Evolutionary conservation across 2,329 filamentous ascomycete genomes (phyloP).

Genomic region (Ophiosphaerella narmari): DNA sequence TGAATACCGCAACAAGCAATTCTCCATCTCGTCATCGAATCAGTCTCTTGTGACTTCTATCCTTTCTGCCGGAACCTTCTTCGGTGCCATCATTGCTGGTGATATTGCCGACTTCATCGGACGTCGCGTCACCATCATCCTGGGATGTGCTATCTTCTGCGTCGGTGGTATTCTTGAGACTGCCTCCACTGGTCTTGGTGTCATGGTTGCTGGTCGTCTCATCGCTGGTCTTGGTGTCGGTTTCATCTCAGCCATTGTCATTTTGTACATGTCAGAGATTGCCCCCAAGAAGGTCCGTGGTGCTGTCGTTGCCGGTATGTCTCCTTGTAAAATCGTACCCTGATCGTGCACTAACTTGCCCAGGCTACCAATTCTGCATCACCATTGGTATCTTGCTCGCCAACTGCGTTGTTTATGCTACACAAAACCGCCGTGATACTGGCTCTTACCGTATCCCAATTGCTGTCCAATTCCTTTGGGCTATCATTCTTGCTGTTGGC

Average conservation of each 20-base stretch:
- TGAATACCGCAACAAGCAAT: slow-evolving; percentile 46
- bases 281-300: slow-evolving; percentile 72
- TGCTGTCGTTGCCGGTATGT: slow-evolving; percentile 62
- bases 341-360: neutral
- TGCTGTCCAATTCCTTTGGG: slow-evolving; percentile 80
- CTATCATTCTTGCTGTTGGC: slow-evolving; percentile 72
- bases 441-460: slow-evolving; percentile 80
- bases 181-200: slow-evolving; percentile 35
- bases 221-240: slow-evolving; percentile 48
- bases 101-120: slow-evolving; percentile 69
- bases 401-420: slow-evolving; percentile 75
- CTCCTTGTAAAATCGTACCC: neutral
- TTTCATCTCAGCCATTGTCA: slow-evolving; percentile 49
- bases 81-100: slow-evolving; percentile 75
- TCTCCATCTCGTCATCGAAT: slow-evolving; percentile 51
- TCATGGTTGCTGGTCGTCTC: slow-evolving; percentile 47
- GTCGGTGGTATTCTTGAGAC: slow-evolving; percentile 46
- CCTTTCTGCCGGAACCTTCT: slow-evolving; percentile 79
- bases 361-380: slow-evolving; percentile 76
- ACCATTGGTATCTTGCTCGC: slow-evolving; percentile 79
- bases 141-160: slow-evolving; percentile 43
- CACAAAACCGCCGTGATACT: slow-evolving; percentile 65
- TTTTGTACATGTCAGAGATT: slow-evolving; percentile 85
- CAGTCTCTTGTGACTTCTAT: slow-evolving; percentile 79
- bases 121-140: slow-evolving; percentile 65